Percentiles rank a stretch among this genome's conserved stretches.
phyloP scores from a whole-genome alignment of 805 yeast genomes.

The Isabelozyma gotoi region DNA sequence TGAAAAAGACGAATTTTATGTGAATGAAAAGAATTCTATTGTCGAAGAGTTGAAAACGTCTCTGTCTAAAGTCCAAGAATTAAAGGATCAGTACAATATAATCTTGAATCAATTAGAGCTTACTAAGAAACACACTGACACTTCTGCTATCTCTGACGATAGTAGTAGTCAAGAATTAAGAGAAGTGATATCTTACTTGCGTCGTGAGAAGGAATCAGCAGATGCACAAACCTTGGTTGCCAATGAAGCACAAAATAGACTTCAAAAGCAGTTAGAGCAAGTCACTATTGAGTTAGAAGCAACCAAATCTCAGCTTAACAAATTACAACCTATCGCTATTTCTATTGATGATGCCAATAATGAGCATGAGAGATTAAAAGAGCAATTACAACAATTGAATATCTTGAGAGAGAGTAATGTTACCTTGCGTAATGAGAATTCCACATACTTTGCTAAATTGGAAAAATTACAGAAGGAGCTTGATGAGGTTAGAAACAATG shows the following conservation, averaged over 20 bases:
- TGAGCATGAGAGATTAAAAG: conserved; percentile 47
- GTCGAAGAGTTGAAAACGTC: conserved; percentile 41
- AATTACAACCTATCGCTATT: conserved; percentile 17
- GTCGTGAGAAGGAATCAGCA: conserved; percentile 73
- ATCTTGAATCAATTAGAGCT: conserved; percentile 67
- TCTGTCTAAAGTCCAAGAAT: conserved; percentile 49
- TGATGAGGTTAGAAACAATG: conserved; percentile 21
- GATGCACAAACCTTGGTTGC: conserved; percentile 46
- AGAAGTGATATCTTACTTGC: conserved; percentile 60
- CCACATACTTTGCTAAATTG: conserved; percentile 17
- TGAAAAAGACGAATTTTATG: conserved; percentile 16
- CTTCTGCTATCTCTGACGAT: conserved; percentile 10
- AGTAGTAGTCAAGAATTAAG: conserved; percentile 20
- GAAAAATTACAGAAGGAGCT: conserved; percentile 41
- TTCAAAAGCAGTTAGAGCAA: conserved; percentile 50
- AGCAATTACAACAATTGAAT: conserved; percentile 60
- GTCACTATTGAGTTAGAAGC: conserved; percentile 51
- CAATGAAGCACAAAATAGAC: conserved; percentile 52
- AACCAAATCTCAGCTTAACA: conserved; percentile 47
- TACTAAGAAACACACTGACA: conserved; percentile 9
- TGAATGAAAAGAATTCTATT: conserved; percentile 18
- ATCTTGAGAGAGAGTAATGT: conserved; percentile 67
- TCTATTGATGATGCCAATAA: conserved; percentile 29
- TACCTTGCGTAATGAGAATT: conserved; percentile 56
- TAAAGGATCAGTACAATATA: conserved; percentile 66